Evolutionary conservation across 2,329 filamentous ascomycete genomes (phyloP).

Genomic region (Sporothrix pseudoabietina): DNA sequence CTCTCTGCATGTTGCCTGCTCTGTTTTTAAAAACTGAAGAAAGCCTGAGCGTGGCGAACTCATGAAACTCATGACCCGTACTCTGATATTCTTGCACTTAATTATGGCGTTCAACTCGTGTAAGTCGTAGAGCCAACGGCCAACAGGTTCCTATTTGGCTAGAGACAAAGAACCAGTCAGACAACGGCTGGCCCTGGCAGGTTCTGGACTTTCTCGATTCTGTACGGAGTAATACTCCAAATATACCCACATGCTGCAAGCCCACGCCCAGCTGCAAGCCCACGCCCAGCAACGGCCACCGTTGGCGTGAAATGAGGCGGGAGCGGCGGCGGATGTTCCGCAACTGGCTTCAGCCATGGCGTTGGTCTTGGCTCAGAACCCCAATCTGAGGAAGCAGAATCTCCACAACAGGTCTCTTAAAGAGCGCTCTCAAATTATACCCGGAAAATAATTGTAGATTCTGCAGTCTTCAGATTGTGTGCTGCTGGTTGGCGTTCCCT

Average conservation of each 20-base stretch:
- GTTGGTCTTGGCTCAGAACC: not conserved
- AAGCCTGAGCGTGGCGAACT: not conserved
- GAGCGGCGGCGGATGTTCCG: not conserved
- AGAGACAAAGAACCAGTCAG: not conserved
- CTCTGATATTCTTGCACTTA: not conserved
- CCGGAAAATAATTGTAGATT: not conserved
- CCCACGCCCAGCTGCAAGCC: too few species aligned
- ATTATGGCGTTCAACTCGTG: not conserved
- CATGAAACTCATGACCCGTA: too few species aligned
- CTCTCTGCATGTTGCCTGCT: not conserved
- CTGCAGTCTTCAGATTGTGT: not conserved
- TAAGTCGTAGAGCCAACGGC: not conserved
- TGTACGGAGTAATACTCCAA: too few species aligned
- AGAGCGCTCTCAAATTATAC: too few species aligned
- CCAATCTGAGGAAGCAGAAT: too few species aligned
- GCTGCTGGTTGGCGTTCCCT: not conserved
- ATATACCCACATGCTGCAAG: not conserved
- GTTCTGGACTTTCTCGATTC: not conserved
- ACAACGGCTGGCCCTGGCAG: not conserved
- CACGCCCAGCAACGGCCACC: not conserved
- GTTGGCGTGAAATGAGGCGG: not conserved
- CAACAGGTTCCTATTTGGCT: not conserved
- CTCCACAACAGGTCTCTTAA: too few species aligned
- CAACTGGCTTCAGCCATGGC: not conserved
- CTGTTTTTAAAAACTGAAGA: not conserved